These are phyloP conservation scores for Brasilioporus rufonigricans DNA, from an alignment of 768 basidiomycete genomes.

Conservation along the genomic window DNA sequence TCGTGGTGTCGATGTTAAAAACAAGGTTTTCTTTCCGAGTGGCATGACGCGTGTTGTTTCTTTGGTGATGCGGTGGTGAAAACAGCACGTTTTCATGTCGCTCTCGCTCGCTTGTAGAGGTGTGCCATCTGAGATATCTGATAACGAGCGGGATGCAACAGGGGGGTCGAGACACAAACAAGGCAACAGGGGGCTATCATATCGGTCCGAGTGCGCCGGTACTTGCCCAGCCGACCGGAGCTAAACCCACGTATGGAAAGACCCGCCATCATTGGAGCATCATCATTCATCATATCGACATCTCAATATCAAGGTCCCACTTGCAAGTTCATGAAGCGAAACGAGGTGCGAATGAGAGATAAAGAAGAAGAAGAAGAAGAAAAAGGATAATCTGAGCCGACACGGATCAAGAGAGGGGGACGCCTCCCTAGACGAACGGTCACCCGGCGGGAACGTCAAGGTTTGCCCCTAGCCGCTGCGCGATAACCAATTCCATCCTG, in stretches of 20 bases:
- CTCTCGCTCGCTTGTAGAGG: neutral
- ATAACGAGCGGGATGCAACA: neutral
- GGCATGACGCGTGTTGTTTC: no score
- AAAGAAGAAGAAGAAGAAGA: neutral
- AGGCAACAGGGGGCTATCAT: neutral
- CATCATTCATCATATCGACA: neutral
- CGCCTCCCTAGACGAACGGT: neutral
- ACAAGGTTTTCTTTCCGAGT: no score
- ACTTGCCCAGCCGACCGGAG: neutral
- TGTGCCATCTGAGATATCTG: neutral
- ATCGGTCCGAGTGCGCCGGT: neutral
- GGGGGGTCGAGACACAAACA: neutral
- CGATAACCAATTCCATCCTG: neutral
- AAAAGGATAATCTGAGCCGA: neutral
- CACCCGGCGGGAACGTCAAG: no score
- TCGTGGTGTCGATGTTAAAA: no score
- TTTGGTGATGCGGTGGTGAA: no score
- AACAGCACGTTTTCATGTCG: neutral
- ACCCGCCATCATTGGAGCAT: no score
- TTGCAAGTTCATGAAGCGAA: neutral
- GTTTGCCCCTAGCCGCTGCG: no score
- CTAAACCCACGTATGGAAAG: neutral
- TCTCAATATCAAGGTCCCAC: no score
- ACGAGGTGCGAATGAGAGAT: neutral
- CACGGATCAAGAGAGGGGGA: neutral